These are phyloP conservation scores for Acacia pycnantha DNA, from an alignment of 331 rosid species.

Conservation along the genomic window DNA sequence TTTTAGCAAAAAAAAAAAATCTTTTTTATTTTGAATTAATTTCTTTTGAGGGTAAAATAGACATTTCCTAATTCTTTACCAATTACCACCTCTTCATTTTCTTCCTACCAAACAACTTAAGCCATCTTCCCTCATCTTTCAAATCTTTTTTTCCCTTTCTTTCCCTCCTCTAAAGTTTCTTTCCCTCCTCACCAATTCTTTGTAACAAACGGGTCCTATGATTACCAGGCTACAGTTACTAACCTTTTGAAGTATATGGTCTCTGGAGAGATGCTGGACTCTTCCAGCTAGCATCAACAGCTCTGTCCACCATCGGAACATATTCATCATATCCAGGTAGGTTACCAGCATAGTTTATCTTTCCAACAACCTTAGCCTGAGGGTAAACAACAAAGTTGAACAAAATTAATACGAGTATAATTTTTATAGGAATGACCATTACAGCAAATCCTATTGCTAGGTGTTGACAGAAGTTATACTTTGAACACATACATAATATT, in stretches of 20 bases:
- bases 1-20: too few relatives aligned
- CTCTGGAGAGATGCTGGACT: conserved; percentile 59
- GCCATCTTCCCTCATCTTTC: too few relatives aligned
- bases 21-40: too few relatives aligned
- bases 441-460: conserved; percentile 7
- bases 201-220: too few relatives aligned
- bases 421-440: not conserved
- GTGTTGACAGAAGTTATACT: not conserved
- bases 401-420: not conserved
- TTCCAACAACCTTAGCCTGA: conserved; percentile 81
- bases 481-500: conserved; percentile 19
- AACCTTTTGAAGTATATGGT: conserved; percentile 63
- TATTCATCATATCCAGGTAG: conserved; percentile 94
- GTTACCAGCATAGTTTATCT: conserved; percentile 53
- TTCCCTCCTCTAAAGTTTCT: too few relatives aligned
- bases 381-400: conserved; percentile 17
- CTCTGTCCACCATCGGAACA: conserved; percentile 96
- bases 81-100: too few relatives aligned
- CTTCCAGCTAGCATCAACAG: conserved; percentile 91
- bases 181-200: too few relatives aligned
- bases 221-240: conserved; percentile 27
- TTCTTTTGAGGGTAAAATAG: too few relatives aligned
- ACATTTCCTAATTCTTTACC: too few relatives aligned
- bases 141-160: too few relatives aligned
- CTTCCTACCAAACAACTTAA: too few relatives aligned